Percentiles rank a stretch among this genome's conserved stretches.
Evolutionary conservation across 345 rosid genomes (phyloP).

Genomic region (Odontarrhena argentea): DNA sequence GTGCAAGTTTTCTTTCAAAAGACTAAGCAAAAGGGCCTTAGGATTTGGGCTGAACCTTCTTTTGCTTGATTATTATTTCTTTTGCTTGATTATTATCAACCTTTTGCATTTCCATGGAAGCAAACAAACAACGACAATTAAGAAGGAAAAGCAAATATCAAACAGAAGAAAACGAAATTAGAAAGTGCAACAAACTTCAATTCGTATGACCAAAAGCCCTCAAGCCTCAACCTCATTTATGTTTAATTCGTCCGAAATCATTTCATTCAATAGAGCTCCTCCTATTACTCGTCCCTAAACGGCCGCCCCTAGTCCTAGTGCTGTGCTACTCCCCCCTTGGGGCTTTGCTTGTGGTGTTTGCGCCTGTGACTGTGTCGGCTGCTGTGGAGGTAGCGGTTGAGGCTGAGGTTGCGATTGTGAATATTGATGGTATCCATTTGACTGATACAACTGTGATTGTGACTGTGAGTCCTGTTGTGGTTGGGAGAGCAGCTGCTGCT

Average conservation of each 20-base stretch:
- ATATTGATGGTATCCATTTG: conserved; percentile 18
- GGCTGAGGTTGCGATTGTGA: conserved; percentile 32
- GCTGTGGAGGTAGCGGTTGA: conserved; percentile 20
- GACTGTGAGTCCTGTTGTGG: too few relatives aligned
- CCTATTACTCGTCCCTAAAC: conserved; percentile 60
- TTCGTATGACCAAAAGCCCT: conserved; percentile 8
- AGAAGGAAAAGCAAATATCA: too few relatives aligned
- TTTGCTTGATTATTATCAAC: too few relatives aligned
- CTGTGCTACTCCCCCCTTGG: conserved; percentile 45
- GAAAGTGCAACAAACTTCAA: too few relatives aligned
- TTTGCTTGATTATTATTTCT: too few relatives aligned
- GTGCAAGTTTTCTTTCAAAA: too few relatives aligned
- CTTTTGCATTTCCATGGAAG: too few relatives aligned
- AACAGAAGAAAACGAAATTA: too few relatives aligned
- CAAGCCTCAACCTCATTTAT: conserved; percentile 2
- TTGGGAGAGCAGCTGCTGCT: conserved; percentile 13
- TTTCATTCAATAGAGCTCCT: conserved; percentile 57
- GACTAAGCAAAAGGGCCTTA: too few relatives aligned
- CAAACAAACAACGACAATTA: too few relatives aligned
- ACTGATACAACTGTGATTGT: neutral
- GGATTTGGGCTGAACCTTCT: too few relatives aligned
- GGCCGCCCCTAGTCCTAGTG: conserved; percentile 60
- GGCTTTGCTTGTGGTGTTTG: conserved; percentile 32
- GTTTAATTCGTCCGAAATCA: conserved; percentile 50
- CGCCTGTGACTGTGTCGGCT: conserved; percentile 31